A percentile compares a stretch with the other conserved stretches of the same genome.
Conservation (phyloP, 2,329 filamentous ascomycete species). For the Corniculantispora saksenae region DNA sequence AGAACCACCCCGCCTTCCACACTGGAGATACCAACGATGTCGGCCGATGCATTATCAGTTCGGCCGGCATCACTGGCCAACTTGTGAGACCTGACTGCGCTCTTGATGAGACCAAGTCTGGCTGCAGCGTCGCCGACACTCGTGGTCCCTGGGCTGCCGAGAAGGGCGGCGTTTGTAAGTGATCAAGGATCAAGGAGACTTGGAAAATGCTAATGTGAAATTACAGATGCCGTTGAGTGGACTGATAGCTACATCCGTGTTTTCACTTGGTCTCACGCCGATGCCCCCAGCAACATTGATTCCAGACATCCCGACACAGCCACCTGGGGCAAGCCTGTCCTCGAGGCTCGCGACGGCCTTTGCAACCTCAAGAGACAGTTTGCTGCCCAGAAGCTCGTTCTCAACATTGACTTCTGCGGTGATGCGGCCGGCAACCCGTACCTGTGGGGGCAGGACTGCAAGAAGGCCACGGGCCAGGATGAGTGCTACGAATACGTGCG, state of each 20-base stretch:
- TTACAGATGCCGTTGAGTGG: conserved; percentile 61
- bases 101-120: conserved; percentile 35
- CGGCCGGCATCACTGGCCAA: conserved; percentile 29
- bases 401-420: conserved; percentile 26
- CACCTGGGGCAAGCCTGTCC: conserved; percentile 28
- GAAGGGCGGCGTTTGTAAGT: conserved; percentile 43
- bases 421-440: neutral
- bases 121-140: conserved; percentile 43
- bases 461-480: conserved; percentile 24
- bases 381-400: conserved; percentile 29
- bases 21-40: conserved; percentile 38
- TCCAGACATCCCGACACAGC: conserved; percentile 28
- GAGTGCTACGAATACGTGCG: conserved; percentile 41
- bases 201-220: neutral
- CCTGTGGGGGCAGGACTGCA: conserved; percentile 24
- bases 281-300: conserved; percentile 59
- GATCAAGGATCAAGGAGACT: too few relatives aligned
- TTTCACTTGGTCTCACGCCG: conserved; percentile 62
- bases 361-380: conserved; percentile 32
- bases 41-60: conserved; percentile 40
- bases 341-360: conserved; percentile 26
- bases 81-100: neutral
- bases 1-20: conserved; percentile 62
- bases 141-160: conserved; percentile 40
- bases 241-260: conserved; percentile 60